Evolutionary conservation across 2,329 filamentous ascomycete species (phyloP).

Genomic region (Colletotrichum sp.): DNA sequence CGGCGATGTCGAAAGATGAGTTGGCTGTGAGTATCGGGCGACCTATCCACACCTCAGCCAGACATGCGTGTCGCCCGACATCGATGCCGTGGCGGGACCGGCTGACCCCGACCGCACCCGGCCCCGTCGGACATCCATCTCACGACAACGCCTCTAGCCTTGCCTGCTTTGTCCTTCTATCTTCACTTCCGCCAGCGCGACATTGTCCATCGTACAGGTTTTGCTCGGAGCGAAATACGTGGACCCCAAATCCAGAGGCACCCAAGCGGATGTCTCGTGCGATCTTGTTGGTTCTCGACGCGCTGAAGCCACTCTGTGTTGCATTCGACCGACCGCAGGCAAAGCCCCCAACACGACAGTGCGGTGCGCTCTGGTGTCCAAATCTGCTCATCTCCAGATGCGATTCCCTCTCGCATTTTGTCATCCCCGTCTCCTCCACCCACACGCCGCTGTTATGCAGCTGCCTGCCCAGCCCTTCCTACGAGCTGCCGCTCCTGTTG

Average conservation of each 20-base stretch:
- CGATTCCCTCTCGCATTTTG: not conserved
- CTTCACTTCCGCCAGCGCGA: not conserved
- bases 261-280: not conserved
- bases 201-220: not conserved
- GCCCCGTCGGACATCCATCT: not conserved
- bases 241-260: not conserved
- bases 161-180: not conserved
- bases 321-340: not conserved
- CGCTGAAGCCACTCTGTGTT: not conserved
- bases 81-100: not conserved
- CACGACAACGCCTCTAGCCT: not conserved
- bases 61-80: not conserved
- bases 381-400: not conserved
- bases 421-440: not conserved
- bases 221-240: not conserved
- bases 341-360: not conserved
- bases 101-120: not conserved
- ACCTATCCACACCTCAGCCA: not conserved
- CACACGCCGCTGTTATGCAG: not conserved
- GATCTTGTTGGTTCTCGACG: not conserved
- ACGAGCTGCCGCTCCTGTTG: conserved; percentile 12
- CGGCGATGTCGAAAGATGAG: not conserved
- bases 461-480: not conserved
- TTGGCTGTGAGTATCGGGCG: not conserved
- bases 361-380: not conserved